Percentiles rank a stretch among this genome's conserved stretches.
Conservation (phyloP, 2,329 filamentous ascomycete species). For the Epichloe sylvatica region DNA sequence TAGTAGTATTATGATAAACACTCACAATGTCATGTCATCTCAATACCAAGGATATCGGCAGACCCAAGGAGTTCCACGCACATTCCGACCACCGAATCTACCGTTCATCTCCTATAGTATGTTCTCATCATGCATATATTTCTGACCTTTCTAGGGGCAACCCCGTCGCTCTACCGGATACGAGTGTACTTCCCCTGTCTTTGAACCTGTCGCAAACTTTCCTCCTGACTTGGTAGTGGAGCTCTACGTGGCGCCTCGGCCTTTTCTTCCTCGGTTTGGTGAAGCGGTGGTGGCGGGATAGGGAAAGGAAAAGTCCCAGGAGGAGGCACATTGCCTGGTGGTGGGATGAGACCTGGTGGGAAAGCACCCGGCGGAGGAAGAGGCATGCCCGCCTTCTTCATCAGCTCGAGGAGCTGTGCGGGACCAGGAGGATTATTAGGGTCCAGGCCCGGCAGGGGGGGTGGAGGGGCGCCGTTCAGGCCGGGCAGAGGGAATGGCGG, state of each 20-base stretch:
- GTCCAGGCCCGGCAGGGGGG: constrained; percentile 42
- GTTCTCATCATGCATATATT: no score
- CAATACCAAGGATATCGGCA: no score
- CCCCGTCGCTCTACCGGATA: not conserved
- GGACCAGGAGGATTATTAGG: constrained; percentile 47
- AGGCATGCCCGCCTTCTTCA: constrained; percentile 50
- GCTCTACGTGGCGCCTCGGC: constrained; percentile 37
- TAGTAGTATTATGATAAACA: no score
- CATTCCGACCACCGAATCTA: no score
- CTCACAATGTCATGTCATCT: no score
- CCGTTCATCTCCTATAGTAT: no score
- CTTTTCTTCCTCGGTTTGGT: constrained; percentile 19
- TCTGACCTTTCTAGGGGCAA: no score
- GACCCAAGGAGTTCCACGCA: no score
- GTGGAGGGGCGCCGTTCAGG: constrained; percentile 29
- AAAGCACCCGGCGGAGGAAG: constrained; percentile 38
- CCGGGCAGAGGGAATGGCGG: constrained; percentile 40
- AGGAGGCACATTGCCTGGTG: constrained; percentile 23
- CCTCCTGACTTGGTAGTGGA: constrained; percentile 70
- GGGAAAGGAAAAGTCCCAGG: constrained; percentile 21
- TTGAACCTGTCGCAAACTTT: constrained; percentile 68
- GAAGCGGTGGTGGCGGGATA: constrained; percentile 26
- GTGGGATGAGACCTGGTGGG: constrained; percentile 32
- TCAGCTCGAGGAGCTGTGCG: constrained; percentile 47
- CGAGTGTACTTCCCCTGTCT: constrained; percentile 47